A percentile compares a stretch with the other conserved stretches of the same genome.
These are phyloP conservation scores for Malbranchea zuffiana DNA, from an alignment of 2,329 filamentous ascomycete species.

Conservation along the genomic window DNA sequence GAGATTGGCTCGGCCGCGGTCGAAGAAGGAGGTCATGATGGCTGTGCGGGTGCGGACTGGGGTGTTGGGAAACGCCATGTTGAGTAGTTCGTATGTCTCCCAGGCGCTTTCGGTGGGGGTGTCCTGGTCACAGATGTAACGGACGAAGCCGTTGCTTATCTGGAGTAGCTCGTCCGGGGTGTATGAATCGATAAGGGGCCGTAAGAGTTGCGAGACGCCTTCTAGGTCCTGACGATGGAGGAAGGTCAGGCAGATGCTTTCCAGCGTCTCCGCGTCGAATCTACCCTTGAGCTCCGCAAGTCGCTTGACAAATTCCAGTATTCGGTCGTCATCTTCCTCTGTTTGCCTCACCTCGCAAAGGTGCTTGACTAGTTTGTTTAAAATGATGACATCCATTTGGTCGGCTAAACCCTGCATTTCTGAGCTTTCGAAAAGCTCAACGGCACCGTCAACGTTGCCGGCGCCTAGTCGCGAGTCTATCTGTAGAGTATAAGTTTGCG, in stretches of 20 bases:
- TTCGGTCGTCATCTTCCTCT: constrained; percentile 60
- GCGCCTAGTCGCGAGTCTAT: constrained; percentile 65
- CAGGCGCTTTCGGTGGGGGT: constrained; percentile 50
- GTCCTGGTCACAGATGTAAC: constrained; percentile 53
- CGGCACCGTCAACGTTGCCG: constrained; percentile 54
- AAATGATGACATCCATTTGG: constrained; percentile 50
- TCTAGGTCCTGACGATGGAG: constrained; percentile 64
- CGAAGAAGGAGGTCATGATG: constrained; percentile 76
- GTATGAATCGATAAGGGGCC: constrained; percentile 45
- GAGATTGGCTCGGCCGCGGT: constrained; percentile 68
- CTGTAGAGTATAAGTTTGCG: constrained; percentile 60
- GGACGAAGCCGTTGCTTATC: constrained; percentile 55
- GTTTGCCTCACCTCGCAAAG: constrained; percentile 52
- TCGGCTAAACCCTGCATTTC: constrained; percentile 43
- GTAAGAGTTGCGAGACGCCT: constrained; percentile 72
- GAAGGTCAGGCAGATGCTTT: constrained; percentile 61
- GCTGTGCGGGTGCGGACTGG: constrained; percentile 53
- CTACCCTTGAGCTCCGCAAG: constrained; percentile 59
- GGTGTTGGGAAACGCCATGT: constrained; percentile 51
- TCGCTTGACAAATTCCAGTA: constrained; percentile 62
- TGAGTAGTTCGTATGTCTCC: constrained; percentile 50
- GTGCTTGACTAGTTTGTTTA: constrained; percentile 53
- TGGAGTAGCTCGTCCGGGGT: constrained; percentile 49
- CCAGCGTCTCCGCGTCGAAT: constrained; percentile 64
- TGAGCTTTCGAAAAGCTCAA: constrained; percentile 44